phyloP scores from a whole-genome alignment of 768 basidiomycete genomes.

The Pluteus cervinus region DNA sequence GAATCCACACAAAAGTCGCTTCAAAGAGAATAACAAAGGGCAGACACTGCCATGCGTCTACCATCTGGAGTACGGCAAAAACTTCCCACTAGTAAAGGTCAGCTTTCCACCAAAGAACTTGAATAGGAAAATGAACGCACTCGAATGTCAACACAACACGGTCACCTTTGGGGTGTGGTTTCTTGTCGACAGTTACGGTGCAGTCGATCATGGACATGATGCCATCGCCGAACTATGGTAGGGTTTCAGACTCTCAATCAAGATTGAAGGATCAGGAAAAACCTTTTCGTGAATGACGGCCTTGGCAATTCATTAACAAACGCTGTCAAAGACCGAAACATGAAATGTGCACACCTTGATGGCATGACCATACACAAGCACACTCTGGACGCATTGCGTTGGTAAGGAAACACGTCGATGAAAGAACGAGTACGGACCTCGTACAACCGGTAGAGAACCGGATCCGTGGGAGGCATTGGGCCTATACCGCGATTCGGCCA shows the following conservation, averaged over 20 bases:
- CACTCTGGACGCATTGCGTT: conserved; percentile 39
- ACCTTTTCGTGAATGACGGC: conserved; percentile 78
- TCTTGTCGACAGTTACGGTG: conserved; percentile 59
- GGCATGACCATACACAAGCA: conserved; percentile 72
- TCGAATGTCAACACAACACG: conserved; percentile 77
- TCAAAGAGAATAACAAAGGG: no score
- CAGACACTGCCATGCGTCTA: conserved; percentile 26
- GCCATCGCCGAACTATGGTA: conserved; percentile 68
- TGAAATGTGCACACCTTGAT: conserved; percentile 51
- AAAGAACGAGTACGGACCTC: conserved; percentile 41
- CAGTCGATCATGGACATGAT: conserved; percentile 91
- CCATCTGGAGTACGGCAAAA: conserved; percentile 71
- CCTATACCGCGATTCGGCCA: conserved; percentile 71
- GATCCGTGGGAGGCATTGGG: conserved; percentile 69
- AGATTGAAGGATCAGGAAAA: background rate
- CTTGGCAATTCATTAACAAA: conserved; percentile 18
- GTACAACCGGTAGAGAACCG: conserved; percentile 75
- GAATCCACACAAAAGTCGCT: no score
- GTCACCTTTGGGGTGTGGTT: conserved; percentile 73
- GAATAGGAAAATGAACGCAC: conserved; percentile 34
- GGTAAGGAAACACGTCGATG: background rate
- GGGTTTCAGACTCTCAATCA: background rate
- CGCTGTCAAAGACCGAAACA: background rate
- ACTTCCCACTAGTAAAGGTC: conserved; percentile 54
- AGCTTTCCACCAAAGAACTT: conserved; percentile 2